Evolutionary conservation across 257 asterid species (phyloP), one percentile per base, ranked within the genome.

Genomic region (Oldenlandia corymbosa): DNA sequence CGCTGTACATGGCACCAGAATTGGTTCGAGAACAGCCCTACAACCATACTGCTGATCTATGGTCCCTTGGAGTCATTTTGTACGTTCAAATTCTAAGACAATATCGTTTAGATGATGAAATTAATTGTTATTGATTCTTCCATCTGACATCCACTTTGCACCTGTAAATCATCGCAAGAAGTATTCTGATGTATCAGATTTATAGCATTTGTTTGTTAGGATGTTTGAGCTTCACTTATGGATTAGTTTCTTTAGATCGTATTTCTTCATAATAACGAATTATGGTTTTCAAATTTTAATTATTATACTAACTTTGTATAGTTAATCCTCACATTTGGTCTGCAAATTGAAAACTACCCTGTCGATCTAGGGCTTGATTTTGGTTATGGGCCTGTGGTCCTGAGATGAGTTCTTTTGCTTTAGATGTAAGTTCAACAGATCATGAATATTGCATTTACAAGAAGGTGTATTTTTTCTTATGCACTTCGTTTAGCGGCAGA

Each of bases 31-130:
- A 93, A 77, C 99, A 93, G 65, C 99, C 99, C n/a, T 92, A 93
- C 84, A 93, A 93, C 77, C 96, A 93, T 78, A 87, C 96, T 74
- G 99, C 97, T 64, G 99, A 93, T 80, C 81, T 93, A 66, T 93
- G 99, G 99, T 93, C 99, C 64, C 99, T 93, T 75, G 97, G 99
- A 64, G 97, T 93, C 65, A 93, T 93, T 75, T 75, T 93, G 99
- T 93, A 87, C 45, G 99, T 74, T 41, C 60, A 68, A 62, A 57
- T 32, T 36, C 62, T 47, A 13, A 5, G 8, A 23, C 54, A 45
- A n/a, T 34, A 46, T 10, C 21, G 12, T 30, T 47, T 62, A 18
- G 17, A 14, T 53, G 21, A 4, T 17, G n/a, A n/a, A 53, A 27
- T 27, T 28, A 14, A 53, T 7, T 30, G 5, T 14, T 43, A n/a